Conservation (phyloP, 1,284 basidiomycete species). For the Pseudozyma hubeiensis region DNA sequence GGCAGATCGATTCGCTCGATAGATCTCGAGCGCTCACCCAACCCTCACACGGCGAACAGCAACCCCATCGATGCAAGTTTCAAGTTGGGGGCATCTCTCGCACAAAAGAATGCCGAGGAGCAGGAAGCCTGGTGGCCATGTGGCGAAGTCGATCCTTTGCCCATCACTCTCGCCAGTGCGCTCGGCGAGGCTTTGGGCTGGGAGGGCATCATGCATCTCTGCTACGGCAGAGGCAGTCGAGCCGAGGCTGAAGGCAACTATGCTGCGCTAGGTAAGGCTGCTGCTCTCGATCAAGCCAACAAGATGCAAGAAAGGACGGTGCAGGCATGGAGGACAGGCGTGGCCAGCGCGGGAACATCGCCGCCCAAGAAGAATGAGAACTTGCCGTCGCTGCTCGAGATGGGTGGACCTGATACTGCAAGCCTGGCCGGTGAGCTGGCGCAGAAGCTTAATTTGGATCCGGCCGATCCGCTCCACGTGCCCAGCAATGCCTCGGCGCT, state of each 20-base stretch:
- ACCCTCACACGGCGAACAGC: conserved; percentile 11
- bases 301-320: conserved; percentile 48
- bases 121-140: conserved; percentile 57
- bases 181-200: conserved; percentile 62
- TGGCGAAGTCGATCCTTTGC: conserved; percentile 58
- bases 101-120: conserved; percentile 28
- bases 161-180: conserved; percentile 53
- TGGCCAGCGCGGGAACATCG: conserved; percentile 42
- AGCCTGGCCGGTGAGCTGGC: conserved; percentile 10
- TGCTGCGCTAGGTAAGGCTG: conserved; percentile 56
- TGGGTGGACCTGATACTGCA: conserved; percentile 7
- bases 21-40: conserved; percentile 38
- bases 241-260: conserved; percentile 43
- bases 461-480: conserved; percentile 7
- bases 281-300: conserved; percentile 50
- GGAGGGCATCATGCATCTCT: conserved; percentile 66
- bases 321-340: conserved; percentile 52
- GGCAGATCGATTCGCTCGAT: conserved; percentile 31
- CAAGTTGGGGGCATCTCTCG: conserved; percentile 29
- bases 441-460: conserved; percentile 28
- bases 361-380: conserved; percentile 18
- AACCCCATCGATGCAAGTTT: conserved; percentile 48
- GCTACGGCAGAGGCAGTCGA: conserved; percentile 61
- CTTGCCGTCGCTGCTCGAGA: conserved; percentile 8
- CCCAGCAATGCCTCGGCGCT: conserved; percentile 17